These are phyloP conservation scores for Dovyalis caffra DNA, from an alignment of 345 rosid species.

Conservation along the genomic window DNA sequence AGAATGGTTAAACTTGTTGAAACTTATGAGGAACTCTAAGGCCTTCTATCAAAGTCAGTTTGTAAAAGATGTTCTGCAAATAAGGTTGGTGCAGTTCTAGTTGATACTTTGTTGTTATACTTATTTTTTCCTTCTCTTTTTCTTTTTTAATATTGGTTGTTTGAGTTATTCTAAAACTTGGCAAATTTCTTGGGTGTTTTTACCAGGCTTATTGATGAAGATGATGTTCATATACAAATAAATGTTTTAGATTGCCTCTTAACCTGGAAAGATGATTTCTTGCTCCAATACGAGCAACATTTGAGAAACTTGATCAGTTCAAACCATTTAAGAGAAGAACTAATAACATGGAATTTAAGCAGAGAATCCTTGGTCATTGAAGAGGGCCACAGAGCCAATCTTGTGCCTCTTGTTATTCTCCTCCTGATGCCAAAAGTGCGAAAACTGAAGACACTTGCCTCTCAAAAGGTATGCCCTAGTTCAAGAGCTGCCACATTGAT, in stretches of 20 bases:
- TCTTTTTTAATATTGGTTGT: slow-evolving; percentile 3
- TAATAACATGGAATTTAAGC: slow-evolving; percentile 84
- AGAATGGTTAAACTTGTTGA: slow-evolving; percentile 83
- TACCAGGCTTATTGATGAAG: slow-evolving; percentile 81
- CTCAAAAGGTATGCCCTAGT: slow-evolving; percentile 63
- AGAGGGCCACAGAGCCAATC: slow-evolving; percentile 58
- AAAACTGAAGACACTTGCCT: slow-evolving; percentile 69
- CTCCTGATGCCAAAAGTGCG: slow-evolving; percentile 84
- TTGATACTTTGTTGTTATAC: neutral
- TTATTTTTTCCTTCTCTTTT: neutral
- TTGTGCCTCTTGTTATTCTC: slow-evolving; percentile 62
- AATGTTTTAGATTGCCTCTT: slow-evolving; percentile 82
- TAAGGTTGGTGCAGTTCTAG: slow-evolving; percentile 52
- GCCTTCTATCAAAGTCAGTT: slow-evolving; percentile 57
- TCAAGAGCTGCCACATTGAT: neutral
- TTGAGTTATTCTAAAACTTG: neutral
- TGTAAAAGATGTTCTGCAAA: slow-evolving; percentile 65
- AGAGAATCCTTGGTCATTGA: slow-evolving; percentile 52
- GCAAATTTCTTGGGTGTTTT: slow-evolving; percentile 18
- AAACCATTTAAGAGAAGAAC: slow-evolving; percentile 69
- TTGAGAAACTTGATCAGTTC: slow-evolving; percentile 76
- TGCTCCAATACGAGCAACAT: slow-evolving; percentile 70
- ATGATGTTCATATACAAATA: slow-evolving; percentile 75
- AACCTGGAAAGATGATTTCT: slow-evolving; percentile 67
- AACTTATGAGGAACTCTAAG: slow-evolving; percentile 63